These are phyloP conservation scores for Populus pruinosa DNA, from an alignment of 345 rosid species.

Conservation along the genomic window DNA sequence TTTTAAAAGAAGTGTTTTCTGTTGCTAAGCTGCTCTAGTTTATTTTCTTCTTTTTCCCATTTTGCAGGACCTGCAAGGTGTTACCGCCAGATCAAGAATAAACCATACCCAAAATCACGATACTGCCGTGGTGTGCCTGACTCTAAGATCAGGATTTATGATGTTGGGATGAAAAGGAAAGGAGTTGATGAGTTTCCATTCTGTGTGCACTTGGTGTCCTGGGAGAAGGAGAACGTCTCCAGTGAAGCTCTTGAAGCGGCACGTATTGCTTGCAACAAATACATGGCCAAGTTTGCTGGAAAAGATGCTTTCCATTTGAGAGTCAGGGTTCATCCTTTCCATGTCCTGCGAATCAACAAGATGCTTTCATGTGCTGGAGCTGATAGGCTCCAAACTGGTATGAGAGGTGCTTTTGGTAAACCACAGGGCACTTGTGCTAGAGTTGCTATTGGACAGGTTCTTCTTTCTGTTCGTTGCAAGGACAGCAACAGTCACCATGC, in stretches of 20 bases:
- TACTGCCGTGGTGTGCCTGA: slow-evolving; percentile 79
- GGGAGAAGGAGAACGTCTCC: slow-evolving; percentile 77
- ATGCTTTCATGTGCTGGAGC: slow-evolving; percentile 91
- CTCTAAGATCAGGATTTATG: slow-evolving; percentile 72
- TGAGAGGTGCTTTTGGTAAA: slow-evolving; percentile 80
- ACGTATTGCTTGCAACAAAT: slow-evolving; percentile 78
- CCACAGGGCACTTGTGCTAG: slow-evolving; percentile 71
- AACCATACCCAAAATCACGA: slow-evolving; percentile 67
- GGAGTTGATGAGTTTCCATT: slow-evolving; percentile 81
- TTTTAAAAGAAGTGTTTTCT: not conserved
- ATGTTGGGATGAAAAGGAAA: slow-evolving; percentile 77
- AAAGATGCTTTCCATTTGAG: slow-evolving; percentile 78
- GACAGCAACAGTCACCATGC: slow-evolving; percentile 65
- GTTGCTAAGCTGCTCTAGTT: not conserved
- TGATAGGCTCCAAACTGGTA: slow-evolving; percentile 83
- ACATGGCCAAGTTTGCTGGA: slow-evolving; percentile 69
- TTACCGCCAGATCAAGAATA: slow-evolving; percentile 61
- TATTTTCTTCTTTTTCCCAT: not conserved
- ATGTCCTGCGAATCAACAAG: slow-evolving; percentile 74
- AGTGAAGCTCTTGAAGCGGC: slow-evolving; percentile 83
- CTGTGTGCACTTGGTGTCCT: slow-evolving; percentile 75
- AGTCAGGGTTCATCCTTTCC: slow-evolving; percentile 75
- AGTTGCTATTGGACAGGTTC: slow-evolving; percentile 78
- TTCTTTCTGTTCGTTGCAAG: slow-evolving; percentile 72
- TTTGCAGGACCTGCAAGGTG: slow-evolving; percentile 29